Evolutionary conservation across 2,329 filamentous ascomycete genomes (phyloP).

Genomic region (Chaetothyriales sp.): DNA sequence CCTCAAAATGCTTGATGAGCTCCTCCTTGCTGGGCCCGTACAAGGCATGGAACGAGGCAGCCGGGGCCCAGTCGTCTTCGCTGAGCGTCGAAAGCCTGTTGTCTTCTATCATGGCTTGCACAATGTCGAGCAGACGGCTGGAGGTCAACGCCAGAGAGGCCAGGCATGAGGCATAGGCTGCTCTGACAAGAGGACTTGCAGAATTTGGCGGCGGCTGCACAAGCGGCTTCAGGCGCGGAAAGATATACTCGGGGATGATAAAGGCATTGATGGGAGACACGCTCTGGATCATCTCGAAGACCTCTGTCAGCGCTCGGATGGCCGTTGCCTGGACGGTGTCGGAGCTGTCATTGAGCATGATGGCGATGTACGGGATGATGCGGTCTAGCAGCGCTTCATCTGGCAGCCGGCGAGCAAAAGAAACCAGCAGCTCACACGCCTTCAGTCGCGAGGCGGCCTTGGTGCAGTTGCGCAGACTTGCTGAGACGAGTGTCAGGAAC

Average conservation of each 20-base stretch:
- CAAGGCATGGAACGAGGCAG: conserved; percentile 58
- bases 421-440: conserved; percentile 79
- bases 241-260: conserved; percentile 52
- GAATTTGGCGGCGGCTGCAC: conserved; percentile 37
- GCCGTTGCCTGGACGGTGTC: conserved; percentile 77
- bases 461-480: conserved; percentile 76
- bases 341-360: conserved; percentile 63
- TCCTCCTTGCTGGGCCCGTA: conserved; percentile 80
- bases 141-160: conserved; percentile 79
- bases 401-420: conserved; percentile 77
- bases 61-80: conserved; percentile 56
- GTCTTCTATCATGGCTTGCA: conserved; percentile 71
- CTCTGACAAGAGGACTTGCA: conserved; percentile 58
- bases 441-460: conserved; percentile 74
- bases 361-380: conserved; percentile 77
- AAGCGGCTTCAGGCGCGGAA: conserved; percentile 44
- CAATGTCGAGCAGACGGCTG: conserved; percentile 73
- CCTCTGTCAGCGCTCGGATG: conserved; percentile 71
- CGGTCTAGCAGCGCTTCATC: conserved; percentile 94
- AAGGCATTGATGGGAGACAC: conserved; percentile 61
- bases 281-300: conserved; percentile 73
- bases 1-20: conserved; percentile 68
- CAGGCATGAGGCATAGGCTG: conserved; percentile 84
- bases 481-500: conserved; percentile 76
- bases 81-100: conserved; percentile 64